Conservation (phyloP, 805 yeast genomes). For the Kluyveromyces aestuarii region DNA sequence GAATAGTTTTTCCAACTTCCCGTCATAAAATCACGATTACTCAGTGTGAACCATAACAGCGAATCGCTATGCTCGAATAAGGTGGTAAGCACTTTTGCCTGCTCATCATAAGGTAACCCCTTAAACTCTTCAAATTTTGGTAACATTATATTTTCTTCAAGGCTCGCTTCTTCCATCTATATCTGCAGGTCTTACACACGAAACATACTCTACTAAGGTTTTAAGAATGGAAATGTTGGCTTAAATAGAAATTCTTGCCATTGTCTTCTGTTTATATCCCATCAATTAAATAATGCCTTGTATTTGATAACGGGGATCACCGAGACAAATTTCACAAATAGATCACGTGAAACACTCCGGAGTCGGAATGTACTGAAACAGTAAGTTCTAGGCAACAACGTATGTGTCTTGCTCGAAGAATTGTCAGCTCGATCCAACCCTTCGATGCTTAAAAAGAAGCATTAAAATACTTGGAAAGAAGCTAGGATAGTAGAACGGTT, state of each 20-base stretch:
- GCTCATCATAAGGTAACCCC: conserved; percentile 4
- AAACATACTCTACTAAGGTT: too few species aligned
- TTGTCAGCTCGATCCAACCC: too few species aligned
- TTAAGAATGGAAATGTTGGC: not conserved
- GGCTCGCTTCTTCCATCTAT: not conserved
- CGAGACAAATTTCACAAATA: not conserved
- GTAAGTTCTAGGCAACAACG: not conserved
- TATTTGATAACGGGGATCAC: not conserved
- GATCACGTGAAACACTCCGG: not conserved
- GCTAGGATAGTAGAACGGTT: too few species aligned
- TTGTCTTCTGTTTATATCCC: too few species aligned
- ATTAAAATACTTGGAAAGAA: too few species aligned
- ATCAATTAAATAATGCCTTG: not conserved
- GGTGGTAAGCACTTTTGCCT: conserved; percentile 9
- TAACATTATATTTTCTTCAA: not conserved
- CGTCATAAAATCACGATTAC: conserved; percentile 6
- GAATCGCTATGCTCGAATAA: conserved; percentile 18
- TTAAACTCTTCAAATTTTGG: conserved; percentile 4
- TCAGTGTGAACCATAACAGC: conserved; percentile 10
- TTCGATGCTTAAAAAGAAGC: too few species aligned
- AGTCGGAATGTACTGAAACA: not conserved
- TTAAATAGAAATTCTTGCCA: too few species aligned
- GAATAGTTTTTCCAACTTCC: conserved; percentile 18
- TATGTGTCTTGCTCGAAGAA: too few species aligned
- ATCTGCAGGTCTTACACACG: too few species aligned